These are phyloP conservation scores for Gossypium rotundifolium DNA, from an alignment of 345 rosid species.

Conservation along the genomic window DNA sequence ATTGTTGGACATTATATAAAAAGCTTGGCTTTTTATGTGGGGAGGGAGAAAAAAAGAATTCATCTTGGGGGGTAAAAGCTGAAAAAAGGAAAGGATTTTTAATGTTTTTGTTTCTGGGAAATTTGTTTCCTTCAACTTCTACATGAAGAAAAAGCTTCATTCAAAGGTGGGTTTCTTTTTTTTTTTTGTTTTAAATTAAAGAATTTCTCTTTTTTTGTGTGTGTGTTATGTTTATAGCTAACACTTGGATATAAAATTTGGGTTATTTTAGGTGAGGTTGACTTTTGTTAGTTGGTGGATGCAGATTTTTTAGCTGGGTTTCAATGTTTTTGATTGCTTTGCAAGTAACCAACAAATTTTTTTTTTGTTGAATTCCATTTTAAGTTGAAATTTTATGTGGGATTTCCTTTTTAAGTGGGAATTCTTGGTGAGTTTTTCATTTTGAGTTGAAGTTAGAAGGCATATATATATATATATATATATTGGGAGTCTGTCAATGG, in stretches of 20 bases:
- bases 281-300: constrained; percentile 17
- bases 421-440: not conserved
- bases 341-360: constrained; percentile 5
- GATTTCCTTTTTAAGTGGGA: constrained; percentile 3
- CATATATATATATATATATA: not conserved
- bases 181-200: not conserved
- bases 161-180: constrained; percentile 15
- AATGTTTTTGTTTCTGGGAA: constrained; percentile 4
- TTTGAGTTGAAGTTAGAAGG: not conserved
- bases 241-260: not conserved
- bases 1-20: constrained; percentile 11
- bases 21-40: not conserved
- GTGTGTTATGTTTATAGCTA: not conserved
- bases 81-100: not conserved
- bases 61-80: not conserved
- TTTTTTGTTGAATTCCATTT: not conserved
- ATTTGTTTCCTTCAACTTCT: constrained; percentile 10
- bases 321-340: constrained; percentile 10
- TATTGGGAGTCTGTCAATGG: constrained; percentile 1
- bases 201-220: not conserved
- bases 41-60: not conserved
- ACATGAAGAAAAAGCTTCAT: constrained; percentile 10
- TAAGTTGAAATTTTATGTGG: not conserved
- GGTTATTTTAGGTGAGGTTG: constrained; percentile 15
- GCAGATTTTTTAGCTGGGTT: constrained; percentile 7